phyloP scores from a whole-genome alignment of 2,329 filamentous ascomycete species.

The Grosmannia serpens region DNA sequence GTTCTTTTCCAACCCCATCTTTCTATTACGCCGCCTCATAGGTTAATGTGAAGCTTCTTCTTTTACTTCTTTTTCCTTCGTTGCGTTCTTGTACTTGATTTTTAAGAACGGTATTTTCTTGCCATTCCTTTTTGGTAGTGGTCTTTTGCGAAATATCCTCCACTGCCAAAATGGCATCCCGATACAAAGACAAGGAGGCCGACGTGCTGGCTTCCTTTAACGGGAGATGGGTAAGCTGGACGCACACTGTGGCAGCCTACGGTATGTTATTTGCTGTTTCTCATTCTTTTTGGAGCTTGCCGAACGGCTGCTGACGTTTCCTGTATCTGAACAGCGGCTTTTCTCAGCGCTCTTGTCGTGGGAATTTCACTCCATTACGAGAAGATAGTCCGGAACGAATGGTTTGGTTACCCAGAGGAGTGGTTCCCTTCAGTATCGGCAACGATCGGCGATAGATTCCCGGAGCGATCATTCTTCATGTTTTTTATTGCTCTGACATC shows the following conservation, averaged over 20 bases:
- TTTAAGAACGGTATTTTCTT: not conserved
- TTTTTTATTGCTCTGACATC: constrained; percentile 95
- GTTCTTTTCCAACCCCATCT: not conserved
- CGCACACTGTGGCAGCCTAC: constrained; percentile 77
- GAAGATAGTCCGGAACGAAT: constrained; percentile 97
- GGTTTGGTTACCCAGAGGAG: constrained; percentile 86
- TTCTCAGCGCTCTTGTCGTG: constrained; percentile 73
- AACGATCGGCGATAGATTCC: constrained; percentile 94
- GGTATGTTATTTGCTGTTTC: constrained; percentile 31
- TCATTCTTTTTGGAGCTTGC: not conserved
- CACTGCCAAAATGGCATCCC: constrained; percentile 14
- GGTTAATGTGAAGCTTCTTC: not conserved
- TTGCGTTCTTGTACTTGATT: not conserved
- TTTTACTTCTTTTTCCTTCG: not conserved
- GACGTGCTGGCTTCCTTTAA: constrained; percentile 56
- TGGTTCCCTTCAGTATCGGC: constrained; percentile 96
- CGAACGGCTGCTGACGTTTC: not conserved
- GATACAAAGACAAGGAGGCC: constrained; percentile 54
- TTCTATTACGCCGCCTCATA: not conserved
- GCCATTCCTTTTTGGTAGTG: not conserved
- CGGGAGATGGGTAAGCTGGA: constrained; percentile 82
- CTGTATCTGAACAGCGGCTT: constrained; percentile 49
- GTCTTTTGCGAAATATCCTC: not conserved
- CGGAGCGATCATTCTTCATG: constrained; percentile 94
- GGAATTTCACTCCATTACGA: constrained; percentile 77